Conservation (phyloP, 2,329 filamentous ascomycete species). For the Fusarium cyanostomum region DNA sequence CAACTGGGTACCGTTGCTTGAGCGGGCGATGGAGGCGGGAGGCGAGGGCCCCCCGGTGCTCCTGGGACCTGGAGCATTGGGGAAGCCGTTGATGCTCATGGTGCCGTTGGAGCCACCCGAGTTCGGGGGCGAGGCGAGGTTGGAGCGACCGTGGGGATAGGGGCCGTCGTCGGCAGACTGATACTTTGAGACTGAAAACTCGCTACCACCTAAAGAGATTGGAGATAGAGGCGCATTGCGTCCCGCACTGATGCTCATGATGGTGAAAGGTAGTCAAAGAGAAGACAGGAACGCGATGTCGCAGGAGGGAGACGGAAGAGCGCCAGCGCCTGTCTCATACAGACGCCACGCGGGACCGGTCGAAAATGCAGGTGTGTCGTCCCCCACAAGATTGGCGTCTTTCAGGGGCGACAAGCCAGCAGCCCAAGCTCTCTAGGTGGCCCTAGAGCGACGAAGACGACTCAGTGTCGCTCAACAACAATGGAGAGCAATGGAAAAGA, state of each 20-base stretch:
- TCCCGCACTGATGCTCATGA: constrained; percentile 68
- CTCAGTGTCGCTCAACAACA: constrained; percentile 18
- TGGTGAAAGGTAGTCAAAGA: constrained; percentile 44
- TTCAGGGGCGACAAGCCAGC: constrained; percentile 35
- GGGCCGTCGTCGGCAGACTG: constrained; percentile 64
- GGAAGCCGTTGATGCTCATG: constrained; percentile 70
- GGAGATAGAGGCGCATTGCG: constrained; percentile 82
- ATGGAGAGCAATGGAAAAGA: constrained; percentile 18
- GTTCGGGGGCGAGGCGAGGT: constrained; percentile 74
- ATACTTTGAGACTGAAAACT: constrained; percentile 81
- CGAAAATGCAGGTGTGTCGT: constrained; percentile 39
- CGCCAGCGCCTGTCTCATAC: constrained; percentile 44
- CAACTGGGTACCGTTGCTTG: constrained; percentile 79
- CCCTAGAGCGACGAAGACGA: constrained; percentile 31
- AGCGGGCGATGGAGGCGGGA: constrained; percentile 86
- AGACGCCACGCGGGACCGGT: constrained; percentile 41
- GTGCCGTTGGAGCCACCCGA: constrained; percentile 68
- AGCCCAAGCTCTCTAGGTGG: constrained; percentile 38
- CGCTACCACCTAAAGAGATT: constrained; percentile 83
- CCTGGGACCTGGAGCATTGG: constrained; percentile 58
- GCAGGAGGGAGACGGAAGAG: constrained; percentile 39
- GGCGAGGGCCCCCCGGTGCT: constrained; percentile 77
- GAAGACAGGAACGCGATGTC: constrained; percentile 35
- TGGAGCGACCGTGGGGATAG: constrained; percentile 64
- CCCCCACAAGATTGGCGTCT: constrained; percentile 42